Evolutionary conservation across 345 rosid species (phyloP), one percentile per base, ranked within the genome.

Genomic region (Gossypioides kirkii): DNA sequence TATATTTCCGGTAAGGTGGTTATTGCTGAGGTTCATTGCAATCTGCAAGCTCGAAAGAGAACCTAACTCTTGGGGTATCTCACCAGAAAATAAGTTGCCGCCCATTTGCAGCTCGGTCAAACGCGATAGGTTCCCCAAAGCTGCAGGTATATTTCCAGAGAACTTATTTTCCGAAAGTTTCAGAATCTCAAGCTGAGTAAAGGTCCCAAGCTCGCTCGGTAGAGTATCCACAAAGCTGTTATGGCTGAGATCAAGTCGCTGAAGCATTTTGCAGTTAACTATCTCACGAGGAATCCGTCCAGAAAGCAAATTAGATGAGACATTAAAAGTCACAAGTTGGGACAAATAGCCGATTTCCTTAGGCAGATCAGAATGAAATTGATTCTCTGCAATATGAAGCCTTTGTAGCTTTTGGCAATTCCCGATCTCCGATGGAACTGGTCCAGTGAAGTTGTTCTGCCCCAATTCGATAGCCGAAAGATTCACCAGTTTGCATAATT

Each of bases 31-130:
- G 80, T 94, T 94, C 91, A 94, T 73, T 42, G 95, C 95, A 71
- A 94, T 94, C 78, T 92, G 98, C 80, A 94, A 83, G 84, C 98
- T 87, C 2, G 92, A 87, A 70, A 94, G 91, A n/a, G 58, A 74
- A 72, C 98, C 98, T 58, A 94, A 77, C 77, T 90, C 86, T 20
- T 83, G 79, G 1, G 98, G 98, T 70, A 94, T 89, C 60, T 69
- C 77, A 42, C 96, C 96, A 3, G 90, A 89, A 78, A 94, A 88
- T 76, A 75, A 66, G 77, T 94, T 94, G 69, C 91, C 90, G 17
- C 98, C 99, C 98, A 94, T 92, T 77, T 92, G 96, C 66, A 92
- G 74, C 86, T 92, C 98, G 0, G 90, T 92, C 76, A 92, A 79
- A 82, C 82, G 98, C 8, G 88, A 82, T 49, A 94, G 82, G 42